phyloP scores from a whole-genome alignment of 768 basidiomycete species.

The Lactarius sanguifluus region DNA sequence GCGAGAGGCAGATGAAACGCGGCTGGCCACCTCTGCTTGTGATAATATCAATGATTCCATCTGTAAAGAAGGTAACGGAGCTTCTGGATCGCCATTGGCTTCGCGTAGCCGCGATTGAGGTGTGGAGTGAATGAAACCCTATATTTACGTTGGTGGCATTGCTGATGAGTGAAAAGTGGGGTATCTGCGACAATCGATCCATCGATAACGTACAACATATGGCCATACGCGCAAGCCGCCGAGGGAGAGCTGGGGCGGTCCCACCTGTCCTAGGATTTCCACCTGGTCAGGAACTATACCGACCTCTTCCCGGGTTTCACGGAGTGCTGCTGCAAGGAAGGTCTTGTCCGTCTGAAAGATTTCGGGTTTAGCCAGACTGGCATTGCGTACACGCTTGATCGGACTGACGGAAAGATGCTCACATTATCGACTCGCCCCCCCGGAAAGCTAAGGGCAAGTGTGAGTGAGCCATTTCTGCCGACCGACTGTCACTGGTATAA shows the following conservation, averaged over 20 bases:
- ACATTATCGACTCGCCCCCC: conserved; percentile 27
- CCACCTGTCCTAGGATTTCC: conserved; percentile 64
- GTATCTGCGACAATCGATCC: conserved; percentile 26
- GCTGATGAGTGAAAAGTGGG: conserved; percentile 1
- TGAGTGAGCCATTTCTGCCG: conserved; percentile 2
- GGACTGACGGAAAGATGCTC: conserved; percentile 7
- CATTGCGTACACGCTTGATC: background rate
- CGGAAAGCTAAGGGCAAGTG: conserved; percentile 23
- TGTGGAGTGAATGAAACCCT: conserved; percentile 37
- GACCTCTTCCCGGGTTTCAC: conserved; percentile 76
- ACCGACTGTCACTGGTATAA: background rate
- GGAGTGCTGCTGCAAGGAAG: conserved; percentile 56
- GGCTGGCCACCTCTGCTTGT: conserved; percentile 61
- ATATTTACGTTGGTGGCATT: background rate
- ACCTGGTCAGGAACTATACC: conserved; percentile 59
- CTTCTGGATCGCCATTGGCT: conserved; percentile 34
- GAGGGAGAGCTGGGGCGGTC: conserved; percentile 59
- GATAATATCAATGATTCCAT: conserved; percentile 53
- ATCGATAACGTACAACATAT: conserved; percentile 58
- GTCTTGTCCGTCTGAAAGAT: conserved; percentile 49
- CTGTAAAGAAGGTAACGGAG: conserved; percentile 60
- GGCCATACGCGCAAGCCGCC: conserved; percentile 70
- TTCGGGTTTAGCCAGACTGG: conserved; percentile 24
- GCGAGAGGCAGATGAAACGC: conserved; percentile 71
- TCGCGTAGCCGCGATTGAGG: conserved; percentile 2